These are phyloP conservation scores for Aureobasidium subglaciale DNA, from an alignment of 2,329 filamentous ascomycete genomes.

Conservation along the genomic window DNA sequence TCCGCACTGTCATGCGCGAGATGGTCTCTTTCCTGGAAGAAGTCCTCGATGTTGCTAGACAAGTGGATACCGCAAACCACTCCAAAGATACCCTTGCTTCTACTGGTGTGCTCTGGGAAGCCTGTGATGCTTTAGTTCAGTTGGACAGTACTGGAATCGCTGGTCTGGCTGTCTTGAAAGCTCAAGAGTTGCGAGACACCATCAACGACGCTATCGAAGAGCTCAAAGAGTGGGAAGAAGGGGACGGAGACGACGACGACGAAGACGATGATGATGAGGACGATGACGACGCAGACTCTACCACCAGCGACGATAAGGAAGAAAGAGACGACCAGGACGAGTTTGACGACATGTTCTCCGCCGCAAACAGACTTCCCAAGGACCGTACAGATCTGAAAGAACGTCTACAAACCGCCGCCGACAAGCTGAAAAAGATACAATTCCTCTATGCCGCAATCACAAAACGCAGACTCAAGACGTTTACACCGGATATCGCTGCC, in stretches of 20 bases:
- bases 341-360: constrained; percentile 62
- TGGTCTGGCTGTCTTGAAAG: constrained; percentile 63
- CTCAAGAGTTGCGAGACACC: constrained; percentile 65
- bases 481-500: constrained; percentile 36
- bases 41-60: constrained; percentile 34
- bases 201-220: constrained; percentile 79
- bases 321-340: constrained; percentile 43
- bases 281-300: constrained; percentile 33
- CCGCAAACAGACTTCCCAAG: constrained; percentile 53
- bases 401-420: constrained; percentile 58
- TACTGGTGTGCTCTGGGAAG: constrained; percentile 76
- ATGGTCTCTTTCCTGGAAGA: constrained; percentile 53
- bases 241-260: constrained; percentile 38
- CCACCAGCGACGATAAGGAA: constrained; percentile 33
- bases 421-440: constrained; percentile 58
- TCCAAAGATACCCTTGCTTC: constrained; percentile 48
- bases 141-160: constrained; percentile 61
- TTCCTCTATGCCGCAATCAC: constrained; percentile 62
- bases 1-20: constrained; percentile 55
- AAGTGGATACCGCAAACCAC: constrained; percentile 26
- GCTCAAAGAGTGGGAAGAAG: constrained; percentile 72
- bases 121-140: constrained; percentile 65
- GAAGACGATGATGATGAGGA: constrained; percentile 31
- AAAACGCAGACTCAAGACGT: constrained; percentile 60
- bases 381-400: constrained; percentile 59